Evolutionary conservation across 495 filamentous ascomycete genomes (phyloP).

Genomic region (Penicillium cinerascens): DNA sequence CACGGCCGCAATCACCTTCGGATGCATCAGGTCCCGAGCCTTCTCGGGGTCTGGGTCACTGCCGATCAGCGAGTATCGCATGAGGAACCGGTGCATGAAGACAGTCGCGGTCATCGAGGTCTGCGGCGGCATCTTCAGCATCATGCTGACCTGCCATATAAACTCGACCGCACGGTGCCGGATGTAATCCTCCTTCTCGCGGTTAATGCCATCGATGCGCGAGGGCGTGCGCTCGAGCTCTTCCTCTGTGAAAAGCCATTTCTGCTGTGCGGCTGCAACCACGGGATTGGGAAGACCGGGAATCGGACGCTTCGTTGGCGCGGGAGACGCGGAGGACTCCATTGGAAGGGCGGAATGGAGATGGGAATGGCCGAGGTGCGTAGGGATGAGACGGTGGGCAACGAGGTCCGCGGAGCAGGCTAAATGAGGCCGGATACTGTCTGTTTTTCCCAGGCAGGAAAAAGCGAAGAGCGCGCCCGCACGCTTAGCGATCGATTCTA

Average conservation of each 20-base stretch:
- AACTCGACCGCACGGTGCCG: constrained; percentile 93
- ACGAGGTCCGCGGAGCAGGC: not conserved
- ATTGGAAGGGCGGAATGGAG: constrained; percentile 15
- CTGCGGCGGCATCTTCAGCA: constrained; percentile 86
- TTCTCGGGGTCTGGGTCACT: constrained; percentile 45
- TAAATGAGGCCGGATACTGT: not conserved
- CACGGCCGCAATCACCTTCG: constrained; percentile 87
- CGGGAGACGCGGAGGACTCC: constrained; percentile 29
- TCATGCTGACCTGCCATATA: constrained; percentile 88
- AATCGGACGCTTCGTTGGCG: constrained; percentile 38
- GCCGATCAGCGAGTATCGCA: constrained; percentile 63
- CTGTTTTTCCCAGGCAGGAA: not conserved
- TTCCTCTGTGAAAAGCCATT: constrained; percentile 87
- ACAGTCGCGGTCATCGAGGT: constrained; percentile 89
- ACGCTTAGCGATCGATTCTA: constrained; percentile 7
- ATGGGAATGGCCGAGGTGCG: not conserved
- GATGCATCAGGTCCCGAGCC: constrained; percentile 53
- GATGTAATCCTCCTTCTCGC: constrained; percentile 69
- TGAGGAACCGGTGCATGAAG: constrained; percentile 92
- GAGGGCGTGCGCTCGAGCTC: constrained; percentile 82
- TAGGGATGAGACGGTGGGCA: not conserved
- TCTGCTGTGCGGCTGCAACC: constrained; percentile 54
- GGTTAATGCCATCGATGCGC: constrained; percentile 72
- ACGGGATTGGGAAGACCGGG: constrained; percentile 48
- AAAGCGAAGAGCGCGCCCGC: constrained; percentile 15